Evolutionary conservation across 306 rosid genomes (phyloP).

Genomic region (Geum urbanum): DNA sequence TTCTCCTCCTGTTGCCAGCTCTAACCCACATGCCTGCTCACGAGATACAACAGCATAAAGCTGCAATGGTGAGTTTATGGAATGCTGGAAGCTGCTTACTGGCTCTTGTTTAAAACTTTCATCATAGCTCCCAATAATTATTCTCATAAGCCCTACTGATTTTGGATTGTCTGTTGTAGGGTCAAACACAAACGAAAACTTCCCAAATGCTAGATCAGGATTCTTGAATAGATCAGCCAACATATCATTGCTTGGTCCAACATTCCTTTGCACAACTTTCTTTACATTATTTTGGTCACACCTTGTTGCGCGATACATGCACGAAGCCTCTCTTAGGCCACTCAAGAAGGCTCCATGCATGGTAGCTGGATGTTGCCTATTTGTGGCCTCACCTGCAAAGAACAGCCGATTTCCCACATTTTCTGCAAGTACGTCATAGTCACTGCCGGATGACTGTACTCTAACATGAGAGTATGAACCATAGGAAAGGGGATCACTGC

Average conservation of each 20-base stretch:
- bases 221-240: constrained; percentile 57
- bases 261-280: constrained; percentile 42
- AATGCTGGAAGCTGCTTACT: constrained; percentile 28
- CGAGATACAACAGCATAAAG: constrained; percentile 63
- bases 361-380: constrained; percentile 88
- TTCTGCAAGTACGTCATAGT: constrained; percentile 85
- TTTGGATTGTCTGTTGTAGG: constrained; percentile 47
- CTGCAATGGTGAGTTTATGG: constrained; percentile 40
- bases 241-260: constrained; percentile 40
- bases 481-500: constrained; percentile 75
- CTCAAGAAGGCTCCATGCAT: constrained; percentile 96
- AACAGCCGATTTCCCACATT: constrained; percentile 69
- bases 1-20: constrained; percentile 48
- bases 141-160: constrained; percentile 62
- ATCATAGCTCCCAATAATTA: constrained; percentile 39
- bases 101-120: constrained; percentile 34
- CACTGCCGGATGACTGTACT: constrained; percentile 73
- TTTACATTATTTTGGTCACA: constrained; percentile 35
- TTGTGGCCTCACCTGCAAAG: constrained; percentile 97
- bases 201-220: constrained; percentile 66
- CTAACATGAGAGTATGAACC: constrained; percentile 94
- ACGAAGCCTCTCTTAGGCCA: constrained; percentile 91
- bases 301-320: constrained; percentile 45
- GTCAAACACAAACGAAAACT: constrained; percentile 54
- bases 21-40: constrained; percentile 58